These are phyloP conservation scores for Cladophialophora bantiana DNA, from an alignment of 2,329 filamentous ascomycete species.

Conservation along the genomic window DNA sequence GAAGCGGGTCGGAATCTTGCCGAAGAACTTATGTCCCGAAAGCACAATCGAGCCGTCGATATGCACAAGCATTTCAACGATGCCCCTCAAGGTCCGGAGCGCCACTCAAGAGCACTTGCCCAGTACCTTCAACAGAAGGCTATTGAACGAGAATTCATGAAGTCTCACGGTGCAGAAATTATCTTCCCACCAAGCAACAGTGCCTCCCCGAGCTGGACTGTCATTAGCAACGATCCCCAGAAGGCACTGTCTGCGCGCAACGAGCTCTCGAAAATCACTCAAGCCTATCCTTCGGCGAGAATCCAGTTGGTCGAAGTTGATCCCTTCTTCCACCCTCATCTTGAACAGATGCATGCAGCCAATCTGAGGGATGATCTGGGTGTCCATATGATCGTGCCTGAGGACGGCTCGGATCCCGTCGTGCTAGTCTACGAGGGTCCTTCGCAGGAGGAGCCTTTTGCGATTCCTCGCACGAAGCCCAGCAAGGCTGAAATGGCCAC, in stretches of 20 bases:
- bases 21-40: constrained; percentile 85
- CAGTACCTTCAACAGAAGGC: constrained; percentile 83
- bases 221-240: constrained; percentile 86
- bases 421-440: constrained; percentile 60
- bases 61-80: constrained; percentile 79
- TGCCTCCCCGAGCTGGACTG: constrained; percentile 73
- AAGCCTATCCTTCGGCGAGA: constrained; percentile 56
- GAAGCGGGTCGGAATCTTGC: constrained; percentile 79
- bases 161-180: constrained; percentile 82
- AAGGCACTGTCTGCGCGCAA: constrained; percentile 64
- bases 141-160: constrained; percentile 83
- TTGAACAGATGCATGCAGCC: constrained; percentile 50
- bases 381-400: constrained; percentile 57
- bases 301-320: constrained; percentile 55
- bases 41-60: constrained; percentile 85
- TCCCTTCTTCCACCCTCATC: constrained; percentile 58
- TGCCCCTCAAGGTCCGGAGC: constrained; percentile 73
- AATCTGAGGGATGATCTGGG: constrained; percentile 53
- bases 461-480: constrained; percentile 63
- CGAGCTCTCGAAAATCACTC: constrained; percentile 57
- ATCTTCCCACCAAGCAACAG: constrained; percentile 69
- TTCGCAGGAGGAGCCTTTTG: constrained; percentile 31
- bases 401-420: constrained; percentile 54
- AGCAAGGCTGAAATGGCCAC: constrained; percentile 61
- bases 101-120: constrained; percentile 84